Evolutionary conservation across 2,329 filamentous ascomycete species (phyloP).

Genomic region (Sporothrix sp.): DNA sequence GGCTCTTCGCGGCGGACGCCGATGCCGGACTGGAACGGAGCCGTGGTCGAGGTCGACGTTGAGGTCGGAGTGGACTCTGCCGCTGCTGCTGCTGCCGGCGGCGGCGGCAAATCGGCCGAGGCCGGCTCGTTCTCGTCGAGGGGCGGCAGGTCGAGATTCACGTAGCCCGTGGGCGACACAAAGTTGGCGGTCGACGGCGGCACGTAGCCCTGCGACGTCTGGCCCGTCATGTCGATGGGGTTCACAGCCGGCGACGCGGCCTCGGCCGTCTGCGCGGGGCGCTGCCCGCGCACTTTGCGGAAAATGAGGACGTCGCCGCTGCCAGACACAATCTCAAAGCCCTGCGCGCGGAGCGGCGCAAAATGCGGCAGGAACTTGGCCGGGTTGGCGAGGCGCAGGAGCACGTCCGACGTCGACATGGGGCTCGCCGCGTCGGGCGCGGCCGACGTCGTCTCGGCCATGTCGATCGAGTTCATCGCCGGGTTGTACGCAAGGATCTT

Average conservation of each 20-base stretch:
- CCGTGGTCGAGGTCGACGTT: not conserved
- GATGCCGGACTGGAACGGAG: conserved; percentile 31
- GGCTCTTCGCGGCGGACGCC: conserved; percentile 37
- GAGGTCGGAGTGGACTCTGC: not conserved
- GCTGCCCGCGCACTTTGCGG: conserved; percentile 40
- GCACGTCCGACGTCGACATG: conserved; percentile 48
- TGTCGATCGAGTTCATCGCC: conserved; percentile 44
- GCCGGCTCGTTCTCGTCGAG: conserved; percentile 15
- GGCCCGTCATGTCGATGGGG: conserved; percentile 49
- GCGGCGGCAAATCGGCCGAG: conserved; percentile 14
- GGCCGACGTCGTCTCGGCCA: conserved; percentile 51
- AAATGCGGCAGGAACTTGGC: conserved; percentile 58
- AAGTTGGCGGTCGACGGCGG: conserved; percentile 44
- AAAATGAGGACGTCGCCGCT: conserved; percentile 56
- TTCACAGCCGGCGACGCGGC: conserved; percentile 32
- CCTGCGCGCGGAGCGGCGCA: conserved; percentile 45
- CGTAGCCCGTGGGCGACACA: conserved; percentile 55
- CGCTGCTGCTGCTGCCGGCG: conserved; percentile 17
- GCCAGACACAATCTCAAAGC: conserved; percentile 58
- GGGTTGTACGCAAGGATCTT: conserved; percentile 59
- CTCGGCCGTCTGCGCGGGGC: too few relatives aligned
- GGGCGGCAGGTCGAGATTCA: conserved; percentile 45
- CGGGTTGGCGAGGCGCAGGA: conserved; percentile 52
- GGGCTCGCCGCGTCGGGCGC: conserved; percentile 39
- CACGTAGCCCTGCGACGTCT: conserved; percentile 23